Evolutionary conservation across 2,329 filamentous ascomycete species (phyloP).

Genomic region (Colletotrichum neosansevieriae): DNA sequence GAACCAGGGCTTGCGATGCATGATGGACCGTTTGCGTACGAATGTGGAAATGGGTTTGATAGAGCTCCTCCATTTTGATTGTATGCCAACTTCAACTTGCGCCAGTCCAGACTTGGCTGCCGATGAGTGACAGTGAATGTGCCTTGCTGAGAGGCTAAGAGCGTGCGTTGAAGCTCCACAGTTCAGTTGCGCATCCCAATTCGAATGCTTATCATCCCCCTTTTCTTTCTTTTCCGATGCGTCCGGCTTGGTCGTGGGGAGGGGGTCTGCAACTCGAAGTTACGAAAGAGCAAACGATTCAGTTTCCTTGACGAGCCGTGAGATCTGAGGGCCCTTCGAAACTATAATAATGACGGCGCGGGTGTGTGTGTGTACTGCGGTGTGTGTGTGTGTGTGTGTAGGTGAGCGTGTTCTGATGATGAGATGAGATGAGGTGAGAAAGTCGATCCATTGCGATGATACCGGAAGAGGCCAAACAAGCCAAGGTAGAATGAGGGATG

Average conservation of each 20-base stretch:
- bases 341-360: background rate
- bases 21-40: too few relatives aligned
- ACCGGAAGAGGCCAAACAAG: constrained; percentile 2
- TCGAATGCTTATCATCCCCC: background rate
- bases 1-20: too few relatives aligned
- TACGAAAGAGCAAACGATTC: background rate
- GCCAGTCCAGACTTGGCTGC: too few relatives aligned
- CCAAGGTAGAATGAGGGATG: too few relatives aligned
- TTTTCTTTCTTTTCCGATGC: constrained; percentile 6
- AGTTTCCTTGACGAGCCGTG: too few relatives aligned
- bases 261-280: background rate
- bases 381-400: background rate
- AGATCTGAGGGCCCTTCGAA: constrained; percentile 5
- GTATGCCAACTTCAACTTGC: too few relatives aligned
- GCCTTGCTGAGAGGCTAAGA: background rate
- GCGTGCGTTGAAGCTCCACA: background rate
- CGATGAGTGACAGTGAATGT: background rate
- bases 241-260: constrained; percentile 9
- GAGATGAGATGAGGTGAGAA: background rate
- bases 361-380: background rate
- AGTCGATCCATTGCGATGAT: constrained; percentile 19
- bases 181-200: background rate
- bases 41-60: too few relatives aligned
- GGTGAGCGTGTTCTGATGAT: background rate
- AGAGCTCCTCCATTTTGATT: too few relatives aligned